Evolutionary conservation across 2,329 filamentous ascomycete genomes (phyloP).

Genomic region (Alternaria triticina): DNA sequence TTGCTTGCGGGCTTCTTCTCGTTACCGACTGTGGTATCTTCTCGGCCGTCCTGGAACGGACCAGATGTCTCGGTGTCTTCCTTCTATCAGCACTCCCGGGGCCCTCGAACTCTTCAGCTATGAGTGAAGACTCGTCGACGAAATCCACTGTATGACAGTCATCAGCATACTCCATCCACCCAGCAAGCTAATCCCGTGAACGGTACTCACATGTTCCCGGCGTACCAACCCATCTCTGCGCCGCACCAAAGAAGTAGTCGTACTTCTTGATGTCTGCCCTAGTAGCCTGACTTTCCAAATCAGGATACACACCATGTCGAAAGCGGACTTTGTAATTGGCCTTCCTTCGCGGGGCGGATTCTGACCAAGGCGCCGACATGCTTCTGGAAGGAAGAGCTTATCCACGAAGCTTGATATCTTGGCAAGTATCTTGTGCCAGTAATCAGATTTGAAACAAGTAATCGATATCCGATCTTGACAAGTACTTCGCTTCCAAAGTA

Average conservation of each 20-base stretch:
- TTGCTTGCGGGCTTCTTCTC: not conserved
- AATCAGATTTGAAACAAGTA: not conserved
- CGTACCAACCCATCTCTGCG: slow-evolving; percentile 22
- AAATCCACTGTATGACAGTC: slow-evolving; percentile 18
- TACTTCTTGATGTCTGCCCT: slow-evolving; percentile 33
- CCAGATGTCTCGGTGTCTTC: slow-evolving; percentile 4
- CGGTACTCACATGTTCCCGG: slow-evolving; percentile 19
- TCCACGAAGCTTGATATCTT: not conserved
- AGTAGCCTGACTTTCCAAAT: slow-evolving; percentile 19
- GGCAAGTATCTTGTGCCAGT: not conserved
- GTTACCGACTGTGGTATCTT: not conserved
- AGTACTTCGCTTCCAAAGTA: not conserved
- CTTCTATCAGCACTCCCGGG: not conserved
- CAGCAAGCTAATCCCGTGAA: not conserved
- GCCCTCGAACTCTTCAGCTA: slow-evolving; percentile 17
- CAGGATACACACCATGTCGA: slow-evolving; percentile 26
- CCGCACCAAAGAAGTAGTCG: slow-evolving; percentile 28
- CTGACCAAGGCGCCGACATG: not conserved
- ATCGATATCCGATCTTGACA: not conserved
- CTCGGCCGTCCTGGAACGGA: not conserved
- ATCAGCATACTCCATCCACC: not conserved
- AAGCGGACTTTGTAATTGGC: slow-evolving; percentile 28
- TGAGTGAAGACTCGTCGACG: slow-evolving; percentile 22
- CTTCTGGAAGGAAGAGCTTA: not conserved
- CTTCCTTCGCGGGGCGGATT: slow-evolving; percentile 10